A percentile compares a stretch with the other conserved stretches of the same genome.
These are phyloP conservation scores for Endogone sp. DNA, from an alignment of 192 early-diverging fungal genomes.

Conservation along the genomic window DNA sequence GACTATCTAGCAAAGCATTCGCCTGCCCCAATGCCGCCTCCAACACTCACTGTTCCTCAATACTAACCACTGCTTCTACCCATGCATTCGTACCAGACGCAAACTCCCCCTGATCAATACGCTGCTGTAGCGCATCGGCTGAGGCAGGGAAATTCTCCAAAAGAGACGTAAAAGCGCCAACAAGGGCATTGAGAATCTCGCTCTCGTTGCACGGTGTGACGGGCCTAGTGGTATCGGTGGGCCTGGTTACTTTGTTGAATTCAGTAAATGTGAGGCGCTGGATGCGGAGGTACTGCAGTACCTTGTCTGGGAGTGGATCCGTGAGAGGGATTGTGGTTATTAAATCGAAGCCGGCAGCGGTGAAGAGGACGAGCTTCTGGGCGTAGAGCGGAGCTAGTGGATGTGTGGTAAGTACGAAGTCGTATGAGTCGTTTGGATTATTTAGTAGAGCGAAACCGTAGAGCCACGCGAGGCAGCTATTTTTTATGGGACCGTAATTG, in stretches of 20 bases:
- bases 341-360: slow-evolving; percentile 6
- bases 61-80: slow-evolving; percentile 24
- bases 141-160: slow-evolving; percentile 11
- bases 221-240: not conserved
- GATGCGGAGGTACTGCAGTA: slow-evolving; percentile 36
- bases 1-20: too few species aligned
- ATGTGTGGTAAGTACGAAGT: slow-evolving; percentile 28
- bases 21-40: slow-evolving; percentile 6
- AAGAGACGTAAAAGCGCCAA: slow-evolving; percentile 23
- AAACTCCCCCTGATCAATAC: not conserved
- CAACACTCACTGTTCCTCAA: slow-evolving; percentile 33
- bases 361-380: slow-evolving; percentile 23
- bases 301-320: slow-evolving; percentile 26
- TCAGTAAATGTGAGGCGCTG: slow-evolving; percentile 24
- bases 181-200: slow-evolving; percentile 28
- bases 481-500: slow-evolving; percentile 30
- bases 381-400: slow-evolving; percentile 26
- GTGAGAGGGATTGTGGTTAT: slow-evolving; percentile 23
- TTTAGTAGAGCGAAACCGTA: slow-evolving; percentile 33
- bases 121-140: not conserved
- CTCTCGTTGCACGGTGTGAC: slow-evolving; percentile 26
- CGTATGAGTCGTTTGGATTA: slow-evolving; percentile 31
- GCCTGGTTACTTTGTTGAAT: slow-evolving; percentile 5
- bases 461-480: slow-evolving; percentile 25
- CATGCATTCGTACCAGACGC: slow-evolving; percentile 15